phyloP scores from a whole-genome alignment of 305 asterid genomes.

The Solanum hybrid region DNA sequence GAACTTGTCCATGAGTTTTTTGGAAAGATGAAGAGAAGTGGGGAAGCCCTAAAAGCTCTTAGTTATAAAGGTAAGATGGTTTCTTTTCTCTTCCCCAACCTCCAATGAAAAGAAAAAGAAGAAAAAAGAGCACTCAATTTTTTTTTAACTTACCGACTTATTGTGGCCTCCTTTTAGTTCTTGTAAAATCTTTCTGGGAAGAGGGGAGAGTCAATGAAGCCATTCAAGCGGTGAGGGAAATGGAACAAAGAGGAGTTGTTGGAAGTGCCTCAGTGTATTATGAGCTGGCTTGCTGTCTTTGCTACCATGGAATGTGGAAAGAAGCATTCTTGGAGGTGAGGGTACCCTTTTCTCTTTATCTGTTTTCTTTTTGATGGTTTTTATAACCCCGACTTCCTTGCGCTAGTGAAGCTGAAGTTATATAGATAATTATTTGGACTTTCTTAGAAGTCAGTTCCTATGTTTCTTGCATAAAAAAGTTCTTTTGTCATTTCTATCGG shows the following conservation, averaged over 20 bases:
- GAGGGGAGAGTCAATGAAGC: conserved; percentile 85
- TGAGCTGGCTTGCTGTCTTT: conserved; percentile 94
- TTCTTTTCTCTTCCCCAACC: neutral
- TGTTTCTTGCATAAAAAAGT: neutral
- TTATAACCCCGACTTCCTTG: neutral
- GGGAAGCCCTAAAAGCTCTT: conserved; percentile 64
- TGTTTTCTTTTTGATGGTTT: neutral
- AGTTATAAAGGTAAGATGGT: conserved; percentile 71
- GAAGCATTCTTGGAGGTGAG: conserved; percentile 76
- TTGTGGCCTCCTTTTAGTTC: conserved; percentile 44
- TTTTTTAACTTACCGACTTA: conserved; percentile 12
- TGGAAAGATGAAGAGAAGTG: conserved; percentile 73
- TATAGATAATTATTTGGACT: neutral
- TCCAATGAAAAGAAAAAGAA: neutral
- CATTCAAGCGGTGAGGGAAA: conserved; percentile 72
- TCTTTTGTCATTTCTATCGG: neutral
- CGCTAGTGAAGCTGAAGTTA: neutral
- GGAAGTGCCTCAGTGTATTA: conserved; percentile 77
- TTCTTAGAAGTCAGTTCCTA: neutral
- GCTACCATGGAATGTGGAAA: conserved; percentile 80
- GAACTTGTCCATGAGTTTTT: conserved; percentile 63
- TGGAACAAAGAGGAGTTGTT: conserved; percentile 82
- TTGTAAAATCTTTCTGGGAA: conserved; percentile 75
- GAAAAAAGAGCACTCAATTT: neutral
- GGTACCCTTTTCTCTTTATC: conserved; percentile 6